A percentile compares a stretch with the other conserved stretches of the same genome.
phyloP scores from a whole-genome alignment of 192 early-diverging fungal genomes.

The Mortierella claussenii region DNA sequence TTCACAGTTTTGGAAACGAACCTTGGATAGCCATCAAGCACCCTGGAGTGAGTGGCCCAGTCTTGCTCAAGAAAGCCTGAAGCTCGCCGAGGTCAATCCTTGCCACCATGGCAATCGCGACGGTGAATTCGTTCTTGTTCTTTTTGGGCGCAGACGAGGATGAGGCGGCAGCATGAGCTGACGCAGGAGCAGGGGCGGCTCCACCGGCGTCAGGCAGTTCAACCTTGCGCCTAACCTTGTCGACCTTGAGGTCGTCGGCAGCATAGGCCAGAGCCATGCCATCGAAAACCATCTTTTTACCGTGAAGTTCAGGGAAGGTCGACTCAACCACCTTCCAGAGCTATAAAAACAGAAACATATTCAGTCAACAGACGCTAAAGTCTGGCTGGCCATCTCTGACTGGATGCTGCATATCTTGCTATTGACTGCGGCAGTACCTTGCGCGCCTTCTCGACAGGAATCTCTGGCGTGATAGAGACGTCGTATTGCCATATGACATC shows the following conservation, averaged over 20 bases:
- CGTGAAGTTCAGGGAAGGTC: constrained; percentile 28
- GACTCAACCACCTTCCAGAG: constrained; percentile 35
- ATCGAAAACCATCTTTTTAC: constrained; percentile 38
- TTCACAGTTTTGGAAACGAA: too few species aligned
- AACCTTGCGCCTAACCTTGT: constrained; percentile 20
- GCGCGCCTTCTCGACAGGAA: constrained; percentile 34
- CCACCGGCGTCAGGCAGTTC: constrained; percentile 18
- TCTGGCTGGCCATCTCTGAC: too few species aligned
- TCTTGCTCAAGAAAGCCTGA: constrained; percentile 15
- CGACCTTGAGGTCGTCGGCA: constrained; percentile 13
- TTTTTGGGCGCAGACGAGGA: too few species aligned
- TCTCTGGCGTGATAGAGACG: constrained; percentile 33
- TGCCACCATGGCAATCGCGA: constrained; percentile 13
- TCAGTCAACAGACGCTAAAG: neutral
- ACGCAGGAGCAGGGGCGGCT: neutral
- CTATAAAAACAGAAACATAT: too few species aligned
- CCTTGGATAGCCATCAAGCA: constrained; percentile 46
- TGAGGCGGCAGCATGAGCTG: neutral
- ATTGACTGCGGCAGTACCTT: constrained; percentile 20
- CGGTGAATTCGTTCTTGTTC: constrained; percentile 38
- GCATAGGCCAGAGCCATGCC: constrained; percentile 36
- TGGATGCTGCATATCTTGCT: too few species aligned
- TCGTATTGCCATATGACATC: constrained; percentile 50
- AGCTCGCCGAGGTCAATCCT: constrained; percentile 38
- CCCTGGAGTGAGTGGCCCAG: constrained; percentile 25